A percentile compares a stretch with the other conserved stretches of the same genome.
phyloP scores from a whole-genome alignment of 495 filamentous ascomycete genomes.

The Hypoxylon fragiforme region DNA sequence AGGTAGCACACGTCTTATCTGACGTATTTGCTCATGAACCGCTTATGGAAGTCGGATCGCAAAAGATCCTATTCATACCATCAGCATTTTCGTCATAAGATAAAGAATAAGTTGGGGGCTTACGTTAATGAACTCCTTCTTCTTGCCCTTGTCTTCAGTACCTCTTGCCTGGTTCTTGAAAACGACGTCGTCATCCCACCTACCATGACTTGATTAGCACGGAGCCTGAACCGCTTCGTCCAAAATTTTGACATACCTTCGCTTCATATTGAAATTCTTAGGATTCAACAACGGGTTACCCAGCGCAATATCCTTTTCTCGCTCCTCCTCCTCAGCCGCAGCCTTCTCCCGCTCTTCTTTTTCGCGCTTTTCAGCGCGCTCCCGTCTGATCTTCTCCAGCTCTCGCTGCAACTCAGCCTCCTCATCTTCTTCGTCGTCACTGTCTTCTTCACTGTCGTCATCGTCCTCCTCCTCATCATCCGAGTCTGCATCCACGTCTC shows the following conservation, averaged over 20 bases:
- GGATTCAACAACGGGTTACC: constrained; percentile 91
- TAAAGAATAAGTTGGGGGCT: constrained; percentile 31
- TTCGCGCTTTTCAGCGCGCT: constrained; percentile 82
- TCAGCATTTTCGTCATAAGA: constrained; percentile 22
- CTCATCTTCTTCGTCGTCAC: constrained; percentile 83
- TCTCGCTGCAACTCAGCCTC: constrained; percentile 88
- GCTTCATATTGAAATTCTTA: constrained; percentile 72
- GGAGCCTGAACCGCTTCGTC: neutral
- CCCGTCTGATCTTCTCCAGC: constrained; percentile 90
- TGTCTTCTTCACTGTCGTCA: constrained; percentile 74
- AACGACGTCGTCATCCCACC: constrained; percentile 99
- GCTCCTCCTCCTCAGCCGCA: constrained; percentile 75
- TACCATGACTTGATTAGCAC: constrained; percentile 47
- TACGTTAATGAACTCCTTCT: constrained; percentile 96
- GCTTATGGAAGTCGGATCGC: constrained; percentile 94
- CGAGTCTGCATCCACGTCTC: constrained; percentile 89
- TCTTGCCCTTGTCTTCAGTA: constrained; percentile 85
- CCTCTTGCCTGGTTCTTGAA: constrained; percentile 98
- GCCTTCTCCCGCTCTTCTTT: constrained; percentile 81
- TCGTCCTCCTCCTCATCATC: constrained; percentile 62
- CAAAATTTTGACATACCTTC: constrained; percentile 49
- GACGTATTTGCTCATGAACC: constrained; percentile 83
- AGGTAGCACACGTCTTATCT: constrained; percentile 38
- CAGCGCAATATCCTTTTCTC: constrained; percentile 84
- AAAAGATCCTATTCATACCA: constrained; percentile 70